These are phyloP conservation scores for Penicillium subrubescens DNA, from an alignment of 495 filamentous ascomycete species.

Conservation along the genomic window DNA sequence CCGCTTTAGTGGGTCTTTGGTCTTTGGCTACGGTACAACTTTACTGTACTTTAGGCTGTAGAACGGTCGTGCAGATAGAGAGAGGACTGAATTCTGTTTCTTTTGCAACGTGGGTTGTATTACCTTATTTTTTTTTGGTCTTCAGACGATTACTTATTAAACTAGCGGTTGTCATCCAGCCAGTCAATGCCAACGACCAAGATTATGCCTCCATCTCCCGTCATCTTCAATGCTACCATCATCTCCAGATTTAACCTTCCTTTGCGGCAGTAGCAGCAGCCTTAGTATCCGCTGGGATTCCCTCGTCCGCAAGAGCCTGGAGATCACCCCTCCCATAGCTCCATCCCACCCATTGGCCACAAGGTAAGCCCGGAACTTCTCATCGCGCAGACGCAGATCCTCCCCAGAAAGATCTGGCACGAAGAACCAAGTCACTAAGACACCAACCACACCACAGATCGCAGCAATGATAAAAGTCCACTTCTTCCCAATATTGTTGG, in stretches of 20 bases:
- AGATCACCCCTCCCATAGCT: constrained; percentile 49
- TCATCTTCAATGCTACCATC: not conserved
- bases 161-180: not conserved
- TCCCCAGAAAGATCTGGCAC: constrained; percentile 50
- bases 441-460: constrained; percentile 53
- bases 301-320: constrained; percentile 32
- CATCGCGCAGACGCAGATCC: constrained; percentile 45
- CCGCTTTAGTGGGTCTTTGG: not conserved
- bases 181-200: not conserved
- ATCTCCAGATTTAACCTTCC: not conserved
- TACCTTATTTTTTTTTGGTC: not conserved
- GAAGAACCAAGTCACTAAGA: constrained; percentile 55
- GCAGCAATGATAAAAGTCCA: constrained; percentile 59
- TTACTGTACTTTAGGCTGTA: not conserved
- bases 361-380: constrained; percentile 48
- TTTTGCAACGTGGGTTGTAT: constrained; percentile 1
- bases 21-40: not conserved
- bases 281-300: constrained; percentile 13
- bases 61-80: not conserved
- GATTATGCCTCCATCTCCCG: not conserved
- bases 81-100: not conserved
- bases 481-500: constrained; percentile 43
- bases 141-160: not conserved
- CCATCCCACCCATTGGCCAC: constrained; percentile 51
- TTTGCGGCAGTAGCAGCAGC: not conserved